phyloP scores from a whole-genome alignment of 495 filamentous ascomycete species.

The Saxophila tyrrhenica region DNA sequence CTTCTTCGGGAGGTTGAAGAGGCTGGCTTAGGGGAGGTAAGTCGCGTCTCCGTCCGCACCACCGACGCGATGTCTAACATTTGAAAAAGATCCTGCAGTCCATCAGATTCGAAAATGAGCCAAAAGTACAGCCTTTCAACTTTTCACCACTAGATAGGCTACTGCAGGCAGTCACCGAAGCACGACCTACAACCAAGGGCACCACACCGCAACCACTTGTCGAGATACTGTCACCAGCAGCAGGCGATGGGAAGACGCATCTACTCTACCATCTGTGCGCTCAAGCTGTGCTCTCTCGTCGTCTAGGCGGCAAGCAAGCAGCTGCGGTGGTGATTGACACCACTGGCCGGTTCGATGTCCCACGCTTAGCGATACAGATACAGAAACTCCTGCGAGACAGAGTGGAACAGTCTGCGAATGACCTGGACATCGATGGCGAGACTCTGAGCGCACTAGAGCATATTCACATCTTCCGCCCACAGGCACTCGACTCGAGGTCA shows the following conservation, averaged over 20 bases:
- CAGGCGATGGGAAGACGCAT: constrained; percentile 52
- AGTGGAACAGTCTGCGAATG: background rate
- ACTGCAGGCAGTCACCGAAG: constrained; percentile 17
- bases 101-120: constrained; percentile 29
- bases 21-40: constrained; percentile 50
- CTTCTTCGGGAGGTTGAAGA: constrained; percentile 56
- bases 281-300: constrained; percentile 43
- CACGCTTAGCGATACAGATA: constrained; percentile 40
- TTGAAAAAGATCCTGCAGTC: constrained; percentile 5
- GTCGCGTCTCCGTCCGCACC: background rate
- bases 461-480: constrained; percentile 44
- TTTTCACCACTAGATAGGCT: constrained; percentile 41
- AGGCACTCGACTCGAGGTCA: constrained; percentile 40
- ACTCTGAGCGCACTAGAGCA: constrained; percentile 28
- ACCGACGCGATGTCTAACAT: background rate
- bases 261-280: constrained; percentile 58
- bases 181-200: constrained; percentile 12
- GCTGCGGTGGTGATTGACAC: constrained; percentile 62
- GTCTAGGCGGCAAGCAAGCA: constrained; percentile 38
- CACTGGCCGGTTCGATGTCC: constrained; percentile 53
- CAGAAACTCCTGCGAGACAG: background rate
- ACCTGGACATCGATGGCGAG: constrained; percentile 2
- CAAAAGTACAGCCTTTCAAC: constrained; percentile 27
- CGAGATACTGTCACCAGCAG: constrained; percentile 44
- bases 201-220: constrained; percentile 39